A percentile compares a stretch with the other conserved stretches of the same genome.
Evolutionary conservation across 768 basidiomycete genomes (phyloP).

Genomic region (Neoboletus magnificus): DNA sequence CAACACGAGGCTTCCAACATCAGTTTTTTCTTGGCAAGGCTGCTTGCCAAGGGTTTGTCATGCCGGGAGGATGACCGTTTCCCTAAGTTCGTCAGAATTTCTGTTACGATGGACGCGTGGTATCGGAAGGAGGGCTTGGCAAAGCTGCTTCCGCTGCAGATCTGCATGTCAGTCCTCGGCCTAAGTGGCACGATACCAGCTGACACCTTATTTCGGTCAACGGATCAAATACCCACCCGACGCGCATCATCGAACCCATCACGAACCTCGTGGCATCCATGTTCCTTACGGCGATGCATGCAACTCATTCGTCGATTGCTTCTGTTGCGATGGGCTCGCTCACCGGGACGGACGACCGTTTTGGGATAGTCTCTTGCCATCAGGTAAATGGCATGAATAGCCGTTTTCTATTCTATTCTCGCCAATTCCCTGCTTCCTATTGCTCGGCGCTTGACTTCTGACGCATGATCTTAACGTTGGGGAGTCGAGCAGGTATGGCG

Average conservation of each 20-base stretch:
- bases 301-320: neutral
- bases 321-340: neutral
- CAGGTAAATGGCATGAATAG: neutral
- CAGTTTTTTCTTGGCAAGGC: neutral
- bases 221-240: neutral
- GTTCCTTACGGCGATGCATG: neutral
- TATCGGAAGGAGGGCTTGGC: neutral
- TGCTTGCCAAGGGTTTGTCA: neutral
- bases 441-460: neutral
- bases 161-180: neutral
- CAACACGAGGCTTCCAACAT: neutral
- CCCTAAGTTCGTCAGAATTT: neutral
- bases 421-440: neutral
- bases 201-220: neutral
- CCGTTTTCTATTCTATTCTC: neutral
- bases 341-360: neutral
- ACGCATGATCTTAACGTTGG: neutral
- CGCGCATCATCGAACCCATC: neutral
- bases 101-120: neutral
- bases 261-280: neutral
- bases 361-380: neutral
- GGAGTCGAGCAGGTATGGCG: neutral
- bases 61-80: neutral
- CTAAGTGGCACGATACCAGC: neutral
- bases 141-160: constrained; percentile 1